Evolutionary conservation across 1,284 basidiomycete species (phyloP).

Genomic region (Coriolopsis trogii): DNA sequence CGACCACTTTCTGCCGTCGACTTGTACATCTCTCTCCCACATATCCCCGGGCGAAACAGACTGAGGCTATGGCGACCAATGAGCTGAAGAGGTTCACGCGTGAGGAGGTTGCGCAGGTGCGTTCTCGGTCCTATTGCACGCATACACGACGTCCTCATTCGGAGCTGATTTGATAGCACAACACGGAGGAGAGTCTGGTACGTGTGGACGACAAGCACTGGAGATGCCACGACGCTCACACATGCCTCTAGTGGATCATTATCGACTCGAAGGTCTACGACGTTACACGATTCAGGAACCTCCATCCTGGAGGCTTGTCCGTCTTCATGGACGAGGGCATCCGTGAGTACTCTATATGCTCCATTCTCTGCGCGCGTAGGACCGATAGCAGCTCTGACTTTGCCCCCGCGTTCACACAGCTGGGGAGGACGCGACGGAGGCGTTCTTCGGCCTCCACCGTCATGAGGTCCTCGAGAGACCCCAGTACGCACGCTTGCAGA

Average conservation of each 20-base stretch:
- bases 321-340: slow-evolving; percentile 77
- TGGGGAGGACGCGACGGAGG: slow-evolving; percentile 84
- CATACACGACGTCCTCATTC: background rate
- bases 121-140: slow-evolving; percentile 11
- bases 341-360: slow-evolving; percentile 50
- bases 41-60: background rate
- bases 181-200: slow-evolving; percentile 61
- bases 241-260: slow-evolving; percentile 69
- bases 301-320: slow-evolving; percentile 83
- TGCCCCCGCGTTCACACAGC: slow-evolving; percentile 41
- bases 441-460: slow-evolving; percentile 84
- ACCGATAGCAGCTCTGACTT: background rate
- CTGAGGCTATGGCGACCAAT: slow-evolving; percentile 42
- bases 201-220: slow-evolving; percentile 26
- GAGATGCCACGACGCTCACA: background rate
- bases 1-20: background rate
- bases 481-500: slow-evolving; percentile 71
- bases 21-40: background rate
- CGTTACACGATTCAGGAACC: slow-evolving; percentile 72
- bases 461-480: slow-evolving; percentile 78
- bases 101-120: slow-evolving; percentile 59
- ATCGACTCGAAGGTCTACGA: slow-evolving; percentile 86
- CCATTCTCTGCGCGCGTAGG: background rate
- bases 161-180: slow-evolving; percentile 47
- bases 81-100: slow-evolving; percentile 49